Evolutionary conservation across 2,329 filamentous ascomycete genomes (phyloP), one percentile per base, ranked within the genome.

Genomic region (Alternaria solani): DNA sequence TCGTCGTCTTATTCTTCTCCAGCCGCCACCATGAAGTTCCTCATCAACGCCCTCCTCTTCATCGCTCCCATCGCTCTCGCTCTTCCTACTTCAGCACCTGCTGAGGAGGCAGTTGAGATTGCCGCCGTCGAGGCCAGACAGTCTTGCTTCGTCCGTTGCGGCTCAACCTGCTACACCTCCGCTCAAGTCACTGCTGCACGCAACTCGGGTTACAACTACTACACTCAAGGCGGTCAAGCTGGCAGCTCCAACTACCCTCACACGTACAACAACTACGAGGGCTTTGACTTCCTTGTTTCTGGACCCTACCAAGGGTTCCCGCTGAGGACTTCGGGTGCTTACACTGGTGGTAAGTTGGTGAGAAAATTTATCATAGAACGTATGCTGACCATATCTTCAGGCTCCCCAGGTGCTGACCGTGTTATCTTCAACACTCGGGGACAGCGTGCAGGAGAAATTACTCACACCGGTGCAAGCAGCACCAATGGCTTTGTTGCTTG

Each of bases 401-500:
- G 87, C 25, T 85, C 84, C 1, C 89, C 89, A 1, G 89, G 89
- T 38, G 79, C 89, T 18, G 89, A 91, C 73, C 87, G 89, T 51
- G 86, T 91, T 54, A 78, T 90, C 32, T 87, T 91, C 79, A 89
- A 87, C 71, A 81, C 71, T 0, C 62, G 77, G 16, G 85, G 88
- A 67, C 60, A 83, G 58, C 82, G 86, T 44, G 89, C 88, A 14
- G 89, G 88, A 38, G 80, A 85, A 28, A 90, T 92, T 63, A 92
- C 90, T 0, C 90, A 92, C 71, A 90, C 87, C 23, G 89, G 89
- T 28, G 89, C 89, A 18, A 86, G 83, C 51, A 88, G 88, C 51
- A 88, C 88, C 7, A 88, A 91, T 75, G 81, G 85, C 77, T 92
- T 92, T 77, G 87, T 91, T 57, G 84, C 81, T n/a, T 91, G 89